Evolutionary conservation across 495 filamentous ascomycete species (phyloP), one percentile per base, ranked within the genome.

Genomic region (Staphylotrichum longicolle): DNA sequence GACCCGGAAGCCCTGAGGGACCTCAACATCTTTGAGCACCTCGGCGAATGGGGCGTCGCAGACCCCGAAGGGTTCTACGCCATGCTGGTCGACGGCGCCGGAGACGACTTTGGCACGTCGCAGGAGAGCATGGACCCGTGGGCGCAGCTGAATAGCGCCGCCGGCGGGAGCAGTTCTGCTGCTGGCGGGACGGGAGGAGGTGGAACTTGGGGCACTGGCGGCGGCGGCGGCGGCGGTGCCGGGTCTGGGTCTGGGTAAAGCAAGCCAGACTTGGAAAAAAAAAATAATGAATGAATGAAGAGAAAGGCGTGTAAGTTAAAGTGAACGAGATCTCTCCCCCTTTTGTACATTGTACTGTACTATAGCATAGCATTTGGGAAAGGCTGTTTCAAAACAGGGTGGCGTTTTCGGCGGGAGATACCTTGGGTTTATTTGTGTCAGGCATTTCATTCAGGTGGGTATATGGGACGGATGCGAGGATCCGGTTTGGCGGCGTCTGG

Each of bases 21-120:
- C 20, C 20, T 27, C 20, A 37, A 52, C 42, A 33, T 64, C 14
- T 60, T 64, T 10, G 50, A 56, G 1, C 41, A 5, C 20, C 34
- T 62, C 5, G 52, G 37, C 11, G 44, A 51, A 12, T 64, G 62
- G 62, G 51, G 44, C 20, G 3, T 49, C 9, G 34, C 45, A 0
- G 60, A 62, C 42, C 32, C 56, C 8, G 57, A 64, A 4, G 27
- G 42, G 9, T 30, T 59, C 2, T 64, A 60, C 45, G 34, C 33
- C 49, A 59, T 64, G 50, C 20, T 62, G 33, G 10, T 52, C 9
- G 54, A 45, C 42, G 41, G 45, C 37, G 30, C 48, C 30, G 34
- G 46, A 6, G 39, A 30, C 46, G 15, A n/a, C 12, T n/a, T 20
- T 20, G 34, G 34, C 3, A 20, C 32, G 51, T 27, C 58, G 1